Evolutionary conservation across 768 basidiomycete species (phyloP), one percentile per base, ranked within the genome.

Genomic region (Boletus bicolor): DNA sequence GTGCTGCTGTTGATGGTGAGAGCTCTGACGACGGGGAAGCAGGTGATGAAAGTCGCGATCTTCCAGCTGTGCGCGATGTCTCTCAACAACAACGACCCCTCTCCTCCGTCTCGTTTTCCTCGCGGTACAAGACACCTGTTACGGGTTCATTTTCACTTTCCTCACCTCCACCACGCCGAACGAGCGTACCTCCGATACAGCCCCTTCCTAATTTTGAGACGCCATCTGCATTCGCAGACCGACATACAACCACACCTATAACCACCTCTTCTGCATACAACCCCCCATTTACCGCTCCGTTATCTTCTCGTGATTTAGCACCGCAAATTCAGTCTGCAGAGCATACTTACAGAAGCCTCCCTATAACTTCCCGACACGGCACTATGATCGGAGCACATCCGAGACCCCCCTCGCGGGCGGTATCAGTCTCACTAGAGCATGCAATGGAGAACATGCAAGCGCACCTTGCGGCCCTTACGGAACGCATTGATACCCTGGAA

Each of bases 391-490:
- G 69, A 17, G 35, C 38, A 11, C 70, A 77, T 34, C 58, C 68
- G 10, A 73, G 79, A 44, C 78, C 83, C 4, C 72, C 76, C 24
- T 82, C 85, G 8, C 72, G 76, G 19, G 41, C 45, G 6, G 21
- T 39, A 34, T 55, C 60, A 4, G 34, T 62, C 21, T 56, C 70
- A 43, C 75, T 95, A 51, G 92, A 93, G 68, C 81, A 81, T 44
- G 89, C 89, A 0, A 75, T 94, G 19, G 89, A 93, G 69, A 84
- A 80, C 58, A 79, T 93, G 49, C 92, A 95, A 68, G 82, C 84
- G 0, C 88, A 92, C 58, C 73, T 94, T 19, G 90, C 90, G 0
- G 91, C 91, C 7, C 78, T 94, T 43, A 84, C 81, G 8, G 91
- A 93, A 69, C 84, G 93, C 30, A 72, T 94, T n/a, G 92, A 93